Base-by-base conservation (phyloP, 2,329 filamentous ascomycete species). In the Hirsutella minnesotensis region DNA sequence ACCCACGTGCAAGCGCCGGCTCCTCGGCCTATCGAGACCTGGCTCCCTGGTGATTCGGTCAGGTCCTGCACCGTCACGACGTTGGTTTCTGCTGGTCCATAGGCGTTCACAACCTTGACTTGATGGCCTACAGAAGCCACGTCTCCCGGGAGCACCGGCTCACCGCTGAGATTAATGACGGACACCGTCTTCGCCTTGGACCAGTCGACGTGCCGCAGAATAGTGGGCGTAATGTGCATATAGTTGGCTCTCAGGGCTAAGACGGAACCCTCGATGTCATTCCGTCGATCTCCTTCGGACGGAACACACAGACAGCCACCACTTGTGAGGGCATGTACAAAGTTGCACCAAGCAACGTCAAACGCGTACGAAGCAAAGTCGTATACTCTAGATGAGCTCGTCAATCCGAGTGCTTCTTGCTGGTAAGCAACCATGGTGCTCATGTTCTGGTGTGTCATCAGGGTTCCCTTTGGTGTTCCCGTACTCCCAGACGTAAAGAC, bases 271-370 rank as follows among this genome's bases (percentile, higher is more conserved):
- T 60, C 61, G 10, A 70, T 49, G 45, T 69, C 59, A 44, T 73
- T 69, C 42, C 71, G 60, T 4, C 70, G 66, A 40, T 72, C 67
- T 19, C 67, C 62, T 18, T 75, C 70, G 1, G 68, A 71, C 2
- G 70, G 69, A n/a, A 73, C 68, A 51, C 68, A 70, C 5, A 73
- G 59, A 42, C 66, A 70, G 7, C 67, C 69, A 24, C 69, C 69
- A 9, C 57, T 54, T 16, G 63, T 57, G 13, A 73, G 59, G 0
- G 69, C 70, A 41, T 66, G 27, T 13, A 13, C 27, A 29, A 29
- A 29, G 27, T 29, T 29, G 27, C 62, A 15, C 72, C 63, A 39
- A 65, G 66, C 27, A 39, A 69, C 68, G 44, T 74, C 70, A 42
- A 72, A 73, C 4, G 67, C 69, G 47, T 72, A 70, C 2, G 67